Evolutionary conservation across 1,284 basidiomycete species (phyloP).

Genomic region (Marasmius oreades): DNA sequence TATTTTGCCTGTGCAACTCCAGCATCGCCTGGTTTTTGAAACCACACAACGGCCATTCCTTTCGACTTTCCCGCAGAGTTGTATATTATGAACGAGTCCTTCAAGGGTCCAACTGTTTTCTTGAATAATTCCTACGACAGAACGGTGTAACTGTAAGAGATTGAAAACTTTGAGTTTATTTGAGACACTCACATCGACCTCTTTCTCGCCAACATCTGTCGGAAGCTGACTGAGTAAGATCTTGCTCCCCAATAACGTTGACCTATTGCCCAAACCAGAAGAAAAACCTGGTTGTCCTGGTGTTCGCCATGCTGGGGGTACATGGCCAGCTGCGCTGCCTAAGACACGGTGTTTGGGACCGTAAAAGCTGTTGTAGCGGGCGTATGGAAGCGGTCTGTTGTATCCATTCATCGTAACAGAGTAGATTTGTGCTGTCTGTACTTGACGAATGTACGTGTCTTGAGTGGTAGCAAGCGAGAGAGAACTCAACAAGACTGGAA

Average conservation of each 20-base stretch:
- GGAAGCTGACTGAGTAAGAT: conserved; percentile 70
- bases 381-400: conserved; percentile 12
- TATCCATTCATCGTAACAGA: not conserved
- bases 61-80: conserved; percentile 69
- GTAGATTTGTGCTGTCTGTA: too few relatives aligned
- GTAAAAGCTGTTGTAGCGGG: conserved; percentile 48
- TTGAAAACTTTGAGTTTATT: not conserved
- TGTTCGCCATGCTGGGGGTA: conserved; percentile 57
- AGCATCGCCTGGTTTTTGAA: conserved; percentile 60
- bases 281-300: conserved; percentile 10
- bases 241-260: conserved; percentile 49
- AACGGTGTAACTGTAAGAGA: conserved; percentile 1
- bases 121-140: conserved; percentile 58
- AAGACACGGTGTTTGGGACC: conserved; percentile 52
- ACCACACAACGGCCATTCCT: conserved; percentile 71
- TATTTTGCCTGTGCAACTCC: conserved; percentile 58
- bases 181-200: conserved; percentile 56
- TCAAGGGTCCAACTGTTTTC: conserved; percentile 71
- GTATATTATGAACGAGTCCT: conserved; percentile 65
- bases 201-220: conserved; percentile 60
- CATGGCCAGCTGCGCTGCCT: conserved; percentile 49
- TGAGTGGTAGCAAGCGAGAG: too few relatives aligned
- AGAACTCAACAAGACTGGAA: too few relatives aligned
- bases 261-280: conserved; percentile 24
- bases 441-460: too few relatives aligned